phyloP scores from a whole-genome alignment of 2,329 filamentous ascomycete species.

The Diaporthe helianthi region DNA sequence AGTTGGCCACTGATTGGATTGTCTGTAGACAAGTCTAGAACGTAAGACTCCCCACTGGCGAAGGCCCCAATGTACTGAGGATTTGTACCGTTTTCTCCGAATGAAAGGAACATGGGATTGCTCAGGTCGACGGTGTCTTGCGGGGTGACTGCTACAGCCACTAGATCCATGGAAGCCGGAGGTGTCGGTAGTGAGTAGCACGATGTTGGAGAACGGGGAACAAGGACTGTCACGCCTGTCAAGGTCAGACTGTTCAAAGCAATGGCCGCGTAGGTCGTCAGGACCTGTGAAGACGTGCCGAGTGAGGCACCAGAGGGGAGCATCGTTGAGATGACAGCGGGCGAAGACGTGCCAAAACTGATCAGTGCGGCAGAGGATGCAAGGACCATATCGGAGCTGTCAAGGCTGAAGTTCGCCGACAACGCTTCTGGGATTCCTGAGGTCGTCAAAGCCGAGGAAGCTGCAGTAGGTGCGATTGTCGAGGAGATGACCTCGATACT shows the following conservation, averaged over 20 bases:
- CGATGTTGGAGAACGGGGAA: conserved; percentile 38
- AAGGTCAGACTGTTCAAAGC: conserved; percentile 31
- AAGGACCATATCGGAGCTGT: conserved; percentile 21
- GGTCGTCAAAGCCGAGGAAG: conserved; percentile 30
- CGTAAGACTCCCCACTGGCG: conserved; percentile 34
- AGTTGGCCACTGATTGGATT: conserved; percentile 35
- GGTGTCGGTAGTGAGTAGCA: conserved; percentile 38
- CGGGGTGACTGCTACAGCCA: conserved; percentile 35
- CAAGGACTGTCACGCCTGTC: conserved; percentile 37
- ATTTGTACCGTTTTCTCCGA: conserved; percentile 37
- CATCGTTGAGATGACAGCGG: conserved; percentile 28
- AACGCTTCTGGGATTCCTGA: conserved; percentile 29
- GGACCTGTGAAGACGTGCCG: conserved; percentile 23
- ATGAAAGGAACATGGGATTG: conserved; percentile 37
- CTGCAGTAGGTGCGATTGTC: conserved; percentile 31
- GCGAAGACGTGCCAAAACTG: conserved; percentile 33
- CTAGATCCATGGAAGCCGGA: conserved; percentile 34
- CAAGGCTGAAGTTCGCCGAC: conserved; percentile 24
- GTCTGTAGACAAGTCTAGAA: conserved; percentile 37
- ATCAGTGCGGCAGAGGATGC: conserved; percentile 28
- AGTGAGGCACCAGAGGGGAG: conserved; percentile 24
- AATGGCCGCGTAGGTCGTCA: conserved; percentile 30
- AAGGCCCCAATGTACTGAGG: conserved; percentile 38
- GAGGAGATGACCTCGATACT: conserved; percentile 31
- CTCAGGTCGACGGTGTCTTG: conserved; percentile 29